Conservation (phyloP, 306 rosid species). For the Vachellia pachyceras region DNA sequence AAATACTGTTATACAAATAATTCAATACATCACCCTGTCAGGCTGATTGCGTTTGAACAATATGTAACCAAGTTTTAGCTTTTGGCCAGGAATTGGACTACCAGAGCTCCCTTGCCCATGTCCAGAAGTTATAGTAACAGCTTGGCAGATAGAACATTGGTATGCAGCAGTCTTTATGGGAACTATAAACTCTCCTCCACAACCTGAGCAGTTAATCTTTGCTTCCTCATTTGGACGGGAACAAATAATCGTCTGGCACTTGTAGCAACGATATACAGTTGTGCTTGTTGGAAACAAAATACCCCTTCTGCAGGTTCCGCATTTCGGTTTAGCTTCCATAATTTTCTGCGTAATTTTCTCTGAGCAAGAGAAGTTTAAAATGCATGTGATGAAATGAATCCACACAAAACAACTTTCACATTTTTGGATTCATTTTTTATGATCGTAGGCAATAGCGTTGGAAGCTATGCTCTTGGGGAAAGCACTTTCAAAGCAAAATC, state of each 20-base stretch:
- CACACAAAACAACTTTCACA: background rate
- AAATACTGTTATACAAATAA: background rate
- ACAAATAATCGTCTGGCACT: background rate
- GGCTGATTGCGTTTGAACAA: background rate
- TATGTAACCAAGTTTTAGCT: background rate
- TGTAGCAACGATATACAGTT: background rate
- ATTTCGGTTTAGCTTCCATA: slow-evolving; percentile 21
- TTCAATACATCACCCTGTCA: background rate
- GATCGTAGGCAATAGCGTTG: background rate
- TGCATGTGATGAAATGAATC: slow-evolving; percentile 1
- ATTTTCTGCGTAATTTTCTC: slow-evolving; percentile 4
- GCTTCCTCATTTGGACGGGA: slow-evolving; percentile 19
- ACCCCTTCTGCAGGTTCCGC: slow-evolving; percentile 21
- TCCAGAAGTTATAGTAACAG: slow-evolving; percentile 1
- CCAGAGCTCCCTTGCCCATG: background rate
- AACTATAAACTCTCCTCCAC: slow-evolving; percentile 2
- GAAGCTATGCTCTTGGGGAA: background rate
- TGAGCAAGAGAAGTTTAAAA: background rate
- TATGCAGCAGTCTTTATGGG: background rate
- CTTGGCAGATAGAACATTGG: slow-evolving; percentile 23
- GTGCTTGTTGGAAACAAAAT: background rate
- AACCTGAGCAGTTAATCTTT: slow-evolving; percentile 22
- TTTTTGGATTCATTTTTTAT: background rate
- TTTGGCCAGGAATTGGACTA: background rate
- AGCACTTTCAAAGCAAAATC: background rate